Conservation (phyloP, 345 rosid genomes). For the Rhodamnia rubescens region DNA sequence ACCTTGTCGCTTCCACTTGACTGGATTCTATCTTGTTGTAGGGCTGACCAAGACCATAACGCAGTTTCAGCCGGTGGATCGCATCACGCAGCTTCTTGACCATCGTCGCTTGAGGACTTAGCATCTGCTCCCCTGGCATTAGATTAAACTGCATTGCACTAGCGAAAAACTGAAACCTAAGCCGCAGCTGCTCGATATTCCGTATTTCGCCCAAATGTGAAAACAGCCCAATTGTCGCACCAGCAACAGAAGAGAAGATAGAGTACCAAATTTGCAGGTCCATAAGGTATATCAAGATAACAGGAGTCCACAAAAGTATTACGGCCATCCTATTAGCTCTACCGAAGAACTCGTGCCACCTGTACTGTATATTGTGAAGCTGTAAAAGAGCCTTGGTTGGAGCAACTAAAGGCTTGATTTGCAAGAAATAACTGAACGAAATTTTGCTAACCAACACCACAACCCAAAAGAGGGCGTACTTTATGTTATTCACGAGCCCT, state of each 20-base stretch:
- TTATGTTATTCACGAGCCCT: constrained; percentile 65
- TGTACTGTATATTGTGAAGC: constrained; percentile 6
- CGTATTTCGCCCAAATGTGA: constrained; percentile 91
- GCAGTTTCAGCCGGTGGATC: constrained; percentile 55
- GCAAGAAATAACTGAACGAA: constrained; percentile 69
- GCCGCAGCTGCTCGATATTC: constrained; percentile 71
- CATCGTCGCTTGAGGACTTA: constrained; percentile 39
- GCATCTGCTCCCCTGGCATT: constrained; percentile 54
- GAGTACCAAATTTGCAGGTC: constrained; percentile 93
- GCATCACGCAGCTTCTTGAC: constrained; percentile 76
- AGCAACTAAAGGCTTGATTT: constrained; percentile 60
- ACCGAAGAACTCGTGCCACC: constrained; percentile 76
- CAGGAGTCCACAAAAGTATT: constrained; percentile 65
- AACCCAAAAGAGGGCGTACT: constrained; percentile 73
- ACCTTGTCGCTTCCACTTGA: constrained; percentile 76
- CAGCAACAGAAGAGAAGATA: constrained; percentile 56
- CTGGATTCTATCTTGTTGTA: constrained; percentile 71
- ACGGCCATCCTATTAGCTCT: constrained; percentile 48
- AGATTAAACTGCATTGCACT: constrained; percentile 90
- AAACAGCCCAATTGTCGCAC: constrained; percentile 56
- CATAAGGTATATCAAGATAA: constrained; percentile 62
- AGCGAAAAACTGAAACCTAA: constrained; percentile 87
- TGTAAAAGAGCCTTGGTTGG: constrained; percentile 57
- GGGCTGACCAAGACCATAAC: constrained; percentile 81
- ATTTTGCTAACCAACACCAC: constrained; percentile 49